Percentiles rank a stretch among this genome's conserved stretches.
Conservation (phyloP, 1,139 yeast genomes). For the Zygoascus hellenicus region DNA sequence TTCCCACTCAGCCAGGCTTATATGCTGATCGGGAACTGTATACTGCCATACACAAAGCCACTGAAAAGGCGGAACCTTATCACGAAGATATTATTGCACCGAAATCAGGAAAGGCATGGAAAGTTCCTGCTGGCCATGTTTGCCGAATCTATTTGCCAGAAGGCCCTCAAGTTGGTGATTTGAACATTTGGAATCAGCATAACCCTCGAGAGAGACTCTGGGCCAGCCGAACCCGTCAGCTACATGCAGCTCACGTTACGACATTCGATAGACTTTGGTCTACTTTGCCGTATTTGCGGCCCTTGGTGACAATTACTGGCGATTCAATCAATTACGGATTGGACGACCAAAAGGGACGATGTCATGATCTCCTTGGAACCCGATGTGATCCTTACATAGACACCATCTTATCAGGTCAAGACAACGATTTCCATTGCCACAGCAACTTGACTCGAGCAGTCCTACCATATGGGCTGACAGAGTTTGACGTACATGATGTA, state of each 20-base stretch:
- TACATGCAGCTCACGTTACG: slow-evolving; percentile 61
- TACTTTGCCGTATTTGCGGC: slow-evolving; percentile 55
- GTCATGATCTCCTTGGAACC: slow-evolving; percentile 62
- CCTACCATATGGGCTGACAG: slow-evolving; percentile 54
- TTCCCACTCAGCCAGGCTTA: slow-evolving; percentile 48
- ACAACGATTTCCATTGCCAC: slow-evolving; percentile 62
- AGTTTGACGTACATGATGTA: slow-evolving; percentile 63
- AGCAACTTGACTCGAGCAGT: slow-evolving; percentile 57
- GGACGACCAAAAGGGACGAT: slow-evolving; percentile 61
- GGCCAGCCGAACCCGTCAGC: slow-evolving; percentile 65
- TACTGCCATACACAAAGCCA: slow-evolving; percentile 39
- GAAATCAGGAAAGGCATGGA: slow-evolving; percentile 55
- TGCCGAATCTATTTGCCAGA: slow-evolving; percentile 59
- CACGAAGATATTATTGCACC: slow-evolving; percentile 43
- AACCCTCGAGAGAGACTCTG: slow-evolving; percentile 61
- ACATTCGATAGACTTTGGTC: slow-evolving; percentile 62
- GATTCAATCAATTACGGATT: slow-evolving; percentile 51
- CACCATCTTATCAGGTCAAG: slow-evolving; percentile 49
- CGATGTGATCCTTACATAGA: slow-evolving; percentile 68
- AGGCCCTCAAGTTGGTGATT: slow-evolving; percentile 67
- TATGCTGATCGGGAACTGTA: slow-evolving; percentile 43
- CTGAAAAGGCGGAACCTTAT: slow-evolving; percentile 41
- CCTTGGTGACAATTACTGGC: slow-evolving; percentile 56
- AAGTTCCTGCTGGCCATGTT: slow-evolving; percentile 53
- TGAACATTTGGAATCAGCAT: slow-evolving; percentile 56